Evolutionary conservation across 2,329 filamentous ascomycete species (phyloP).

Genomic region (Fusarium cicatricum): DNA sequence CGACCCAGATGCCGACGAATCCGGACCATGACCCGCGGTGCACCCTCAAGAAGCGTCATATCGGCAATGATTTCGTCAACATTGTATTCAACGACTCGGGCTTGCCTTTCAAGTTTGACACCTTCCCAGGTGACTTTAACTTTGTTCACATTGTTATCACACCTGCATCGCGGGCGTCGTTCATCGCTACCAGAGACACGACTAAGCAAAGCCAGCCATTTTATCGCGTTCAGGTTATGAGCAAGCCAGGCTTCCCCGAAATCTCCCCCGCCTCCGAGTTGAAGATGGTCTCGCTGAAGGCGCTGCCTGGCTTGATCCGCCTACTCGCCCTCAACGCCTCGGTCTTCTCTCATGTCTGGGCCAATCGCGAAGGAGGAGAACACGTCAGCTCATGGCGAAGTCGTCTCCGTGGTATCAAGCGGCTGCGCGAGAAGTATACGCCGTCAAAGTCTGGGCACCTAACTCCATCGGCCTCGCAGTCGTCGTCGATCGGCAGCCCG

Average conservation of each 20-base stretch:
- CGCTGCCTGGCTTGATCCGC: constrained; percentile 85
- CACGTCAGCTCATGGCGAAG: constrained; percentile 91
- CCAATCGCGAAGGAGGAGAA: constrained; percentile 77
- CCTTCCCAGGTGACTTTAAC: constrained; percentile 94
- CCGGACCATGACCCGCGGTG: constrained; percentile 77
- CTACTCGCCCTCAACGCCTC: constrained; percentile 92
- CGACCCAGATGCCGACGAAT: constrained; percentile 96
- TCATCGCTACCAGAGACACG: constrained; percentile 68
- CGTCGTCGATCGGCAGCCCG: constrained; percentile 42
- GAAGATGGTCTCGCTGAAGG: constrained; percentile 86
- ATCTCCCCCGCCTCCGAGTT: constrained; percentile 89
- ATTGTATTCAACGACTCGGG: constrained; percentile 98
- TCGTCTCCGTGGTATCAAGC: constrained; percentile 83
- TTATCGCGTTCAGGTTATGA: constrained; percentile 90
- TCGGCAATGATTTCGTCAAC: constrained; percentile 97
- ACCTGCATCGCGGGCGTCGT: constrained; percentile 81
- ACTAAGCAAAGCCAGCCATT: constrained; percentile 61
- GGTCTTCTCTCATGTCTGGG: constrained; percentile 93
- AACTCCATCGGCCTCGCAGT: constrained; percentile 42
- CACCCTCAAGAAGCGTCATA: constrained; percentile 89
- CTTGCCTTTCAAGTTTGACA: constrained; percentile 86
- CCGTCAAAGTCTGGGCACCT: constrained; percentile 50
- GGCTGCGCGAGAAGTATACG: constrained; percentile 75
- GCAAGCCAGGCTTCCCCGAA: constrained; percentile 87
- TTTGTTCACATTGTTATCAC: constrained; percentile 97